Conservation (phyloP, 176 grass and related monocot species). For the Hsuehochloa calcarea region DNA sequence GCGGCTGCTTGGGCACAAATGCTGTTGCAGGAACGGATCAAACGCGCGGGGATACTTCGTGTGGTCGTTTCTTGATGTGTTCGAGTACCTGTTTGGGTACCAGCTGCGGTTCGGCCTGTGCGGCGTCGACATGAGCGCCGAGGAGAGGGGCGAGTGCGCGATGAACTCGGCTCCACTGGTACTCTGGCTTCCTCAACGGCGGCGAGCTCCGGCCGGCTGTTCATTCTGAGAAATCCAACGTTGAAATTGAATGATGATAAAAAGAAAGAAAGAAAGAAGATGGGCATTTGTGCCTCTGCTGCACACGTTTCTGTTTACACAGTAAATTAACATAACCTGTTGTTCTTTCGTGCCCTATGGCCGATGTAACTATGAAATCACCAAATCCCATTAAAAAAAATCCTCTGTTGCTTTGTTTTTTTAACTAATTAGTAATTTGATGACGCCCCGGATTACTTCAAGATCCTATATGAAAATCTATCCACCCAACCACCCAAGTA, state of each 20-base stretch:
- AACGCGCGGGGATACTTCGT: too few relatives aligned
- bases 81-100: constrained; percentile 11
- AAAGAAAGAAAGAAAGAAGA: too few relatives aligned
- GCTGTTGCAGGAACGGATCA: too few relatives aligned
- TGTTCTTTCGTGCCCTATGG: neutral
- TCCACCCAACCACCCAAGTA: too few relatives aligned
- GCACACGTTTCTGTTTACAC: too few relatives aligned
- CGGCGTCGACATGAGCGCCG: constrained; percentile 46
- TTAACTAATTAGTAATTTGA: neutral
- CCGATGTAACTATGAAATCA: neutral
- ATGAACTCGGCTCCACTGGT: constrained; percentile 61
- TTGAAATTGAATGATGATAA: neutral
- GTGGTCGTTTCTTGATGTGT: too few relatives aligned
- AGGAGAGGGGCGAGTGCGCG: constrained; percentile 28
- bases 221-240: neutral
- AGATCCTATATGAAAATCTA: neutral
- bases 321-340: too few relatives aligned
- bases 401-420: neutral
- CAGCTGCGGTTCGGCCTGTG: constrained; percentile 13
- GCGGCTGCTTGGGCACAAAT: too few relatives aligned
- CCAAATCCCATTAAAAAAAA: neutral
- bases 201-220: constrained; percentile 15
- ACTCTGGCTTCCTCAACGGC: constrained; percentile 50
- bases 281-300: too few relatives aligned
- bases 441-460: neutral